Base-by-base conservation (phyloP, 1,284 basidiomycete genomes). In the Rhodotorula sp. region DNA sequence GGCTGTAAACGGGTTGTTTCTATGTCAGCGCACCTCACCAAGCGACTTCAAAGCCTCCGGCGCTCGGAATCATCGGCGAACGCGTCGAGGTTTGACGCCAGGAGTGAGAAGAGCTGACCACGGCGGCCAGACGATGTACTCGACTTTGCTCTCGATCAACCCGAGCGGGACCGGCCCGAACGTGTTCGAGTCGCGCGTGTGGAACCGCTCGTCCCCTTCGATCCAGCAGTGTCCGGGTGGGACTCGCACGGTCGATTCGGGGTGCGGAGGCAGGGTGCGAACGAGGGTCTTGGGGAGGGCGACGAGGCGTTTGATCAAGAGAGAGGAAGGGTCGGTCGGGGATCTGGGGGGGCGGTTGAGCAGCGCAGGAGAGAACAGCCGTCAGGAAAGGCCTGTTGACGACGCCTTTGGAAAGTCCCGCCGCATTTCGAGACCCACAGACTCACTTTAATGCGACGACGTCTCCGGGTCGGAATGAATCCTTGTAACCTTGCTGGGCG, bases 241-340 rank as follows among this genome's bases (percentile, higher is more conserved):
- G 60, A 82, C 79, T 42, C 79, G 66, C 6, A 83, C 75, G 33
- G 55, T 81, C 79, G 48, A 79, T 69, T 33, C 78, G 20, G 55
- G 54, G n/a, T 68, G 79, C 2, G 82, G 81, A 0, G 80, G 79
- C 1, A 81, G 71, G 0, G 83, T 82, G 20, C 80, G 74, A 59
- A 84, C 83, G 2, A 83, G 76, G 72, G 85, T 84, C n/a, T 84
- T 84, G 62, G 83, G 82, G 12, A 85, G 77, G 17, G 83, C 85
- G 54, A 86, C 78, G 59, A 86, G 82, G 2, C 85, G 81, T 71
- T 86, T 86, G 17, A 83, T 83, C n/a, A 84, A 80, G 17, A 56
- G n/a, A 14, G 42, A 33, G 17, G 44, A 55, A 14, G 51, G 26
- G 37, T 54, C 53, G n/a, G 53, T 29, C 15, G 53, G 53, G 26